phyloP scores from a whole-genome alignment of 2,329 filamentous ascomycete species.

The Phialocephala subalpina region DNA sequence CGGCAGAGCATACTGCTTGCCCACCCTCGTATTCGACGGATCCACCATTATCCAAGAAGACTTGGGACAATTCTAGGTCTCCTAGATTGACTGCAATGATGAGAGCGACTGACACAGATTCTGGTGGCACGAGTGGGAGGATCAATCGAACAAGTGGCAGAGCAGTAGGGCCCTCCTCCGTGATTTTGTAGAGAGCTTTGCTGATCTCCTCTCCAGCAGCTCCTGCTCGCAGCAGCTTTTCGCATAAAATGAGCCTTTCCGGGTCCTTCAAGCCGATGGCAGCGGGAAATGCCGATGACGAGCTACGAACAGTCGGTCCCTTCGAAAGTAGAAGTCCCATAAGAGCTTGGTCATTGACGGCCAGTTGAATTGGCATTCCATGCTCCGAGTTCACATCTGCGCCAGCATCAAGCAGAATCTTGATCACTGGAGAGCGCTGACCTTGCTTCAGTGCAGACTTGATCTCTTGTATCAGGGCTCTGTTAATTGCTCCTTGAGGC shows the following conservation, averaged over 20 bases:
- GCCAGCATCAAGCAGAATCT: conserved; percentile 56
- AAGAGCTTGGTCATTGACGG: conserved; percentile 56
- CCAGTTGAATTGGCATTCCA: conserved; percentile 58
- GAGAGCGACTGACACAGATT: conserved; percentile 26
- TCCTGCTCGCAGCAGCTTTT: conserved; percentile 31
- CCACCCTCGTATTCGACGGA: conserved; percentile 25
- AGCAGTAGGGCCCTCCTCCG: conserved; percentile 20
- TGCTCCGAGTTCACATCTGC: conserved; percentile 64
- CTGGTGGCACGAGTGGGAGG: conserved; percentile 13
- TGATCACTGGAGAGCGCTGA: conserved; percentile 53
- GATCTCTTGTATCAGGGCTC: conserved; percentile 60
- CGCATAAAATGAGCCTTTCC: conserved; percentile 21
- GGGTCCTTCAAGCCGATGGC: conserved; percentile 23
- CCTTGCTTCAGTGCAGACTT: conserved; percentile 51
- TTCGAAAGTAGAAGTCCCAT: conserved; percentile 57
- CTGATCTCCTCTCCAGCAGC: conserved; percentile 25
- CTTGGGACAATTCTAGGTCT: conserved; percentile 18
- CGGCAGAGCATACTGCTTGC: conserved; percentile 22
- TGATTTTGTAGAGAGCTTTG: conserved; percentile 19
- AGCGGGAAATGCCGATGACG: conserved; percentile 20
- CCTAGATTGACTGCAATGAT: conserved; percentile 19
- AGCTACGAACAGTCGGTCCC: conserved; percentile 50
- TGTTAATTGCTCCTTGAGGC: conserved; percentile 53
- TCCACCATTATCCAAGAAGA: conserved; percentile 24
- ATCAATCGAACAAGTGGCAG: conserved; percentile 22